Base-by-base conservation (phyloP, 352 stramenopile species). In the Phytophthora rubi region DNA sequence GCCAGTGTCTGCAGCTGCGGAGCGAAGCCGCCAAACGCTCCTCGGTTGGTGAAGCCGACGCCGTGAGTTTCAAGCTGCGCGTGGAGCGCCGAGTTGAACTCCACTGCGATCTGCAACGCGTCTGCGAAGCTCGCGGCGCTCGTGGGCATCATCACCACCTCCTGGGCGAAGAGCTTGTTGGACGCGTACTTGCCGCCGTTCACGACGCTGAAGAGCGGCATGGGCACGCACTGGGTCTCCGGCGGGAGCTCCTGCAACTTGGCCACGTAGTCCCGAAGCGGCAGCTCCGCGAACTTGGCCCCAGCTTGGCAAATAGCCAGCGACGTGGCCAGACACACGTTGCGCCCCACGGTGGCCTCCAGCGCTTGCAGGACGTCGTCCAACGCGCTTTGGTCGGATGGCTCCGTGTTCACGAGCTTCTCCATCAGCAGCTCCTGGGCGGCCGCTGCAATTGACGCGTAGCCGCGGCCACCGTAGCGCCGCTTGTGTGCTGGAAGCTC, bases 181-280 rank as follows among this genome's bases (percentile, higher is more conserved):
- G 86, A 89, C 45, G 76, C 83, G 59, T 83, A 80, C 26, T 63
- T 75, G 23, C 81, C 85, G n/a, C 73, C 84, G 49, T 95, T 92
- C 37, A 92, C 59, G 21, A 95, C 56, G 42, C 83, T 93, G 16
- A 95, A 90, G 3, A 90, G 71, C 26, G 87, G 87, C 82, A 95
- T 91, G 4, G 87, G 85, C 0, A 92, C 33, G 32, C 83, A 89
- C 12, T 77, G 57, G 32, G 62, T 83, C 60, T 90, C 81, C 0
- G 76, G 30, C 1, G 76, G 73, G 12, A 83, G 59, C 39, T 89
- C 83, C 6, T 77, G 62, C 8, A 94, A 59, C 32, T 66, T 57
- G 2, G 83, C 82, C 26, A 93, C 73, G 53, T 91, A 84, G 26
- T 93, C 82, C 10, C 72, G 59, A 13, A 93, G 64, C 4, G 84